A percentile compares a stretch with the other conserved stretches of the same genome.
These are phyloP conservation scores for Cardamine chenopodiifolia DNA, from an alignment of 345 rosid genomes.

Conservation along the genomic window DNA sequence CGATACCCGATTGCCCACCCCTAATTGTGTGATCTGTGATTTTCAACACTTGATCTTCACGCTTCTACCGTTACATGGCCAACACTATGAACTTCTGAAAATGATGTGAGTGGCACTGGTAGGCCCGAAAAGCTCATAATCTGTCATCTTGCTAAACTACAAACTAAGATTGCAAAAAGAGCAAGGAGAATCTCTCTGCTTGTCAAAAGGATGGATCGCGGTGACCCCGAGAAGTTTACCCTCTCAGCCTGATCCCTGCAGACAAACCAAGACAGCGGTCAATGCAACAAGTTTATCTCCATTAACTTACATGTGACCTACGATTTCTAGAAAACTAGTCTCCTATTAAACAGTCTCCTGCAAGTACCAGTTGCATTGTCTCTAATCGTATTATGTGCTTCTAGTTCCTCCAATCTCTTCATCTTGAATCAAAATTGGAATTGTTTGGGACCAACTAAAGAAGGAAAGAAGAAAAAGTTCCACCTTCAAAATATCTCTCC, in stretches of 20 bases:
- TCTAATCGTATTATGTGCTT: not conserved
- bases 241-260: conserved; percentile 84
- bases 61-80: conserved; percentile 13
- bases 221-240: conserved; percentile 59
- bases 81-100: conserved; percentile 9
- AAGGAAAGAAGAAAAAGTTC: not conserved
- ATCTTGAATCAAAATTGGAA: not conserved
- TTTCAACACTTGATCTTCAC: not conserved
- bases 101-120: not conserved
- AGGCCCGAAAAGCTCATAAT: conserved; percentile 1
- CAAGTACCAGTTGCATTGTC: not conserved
- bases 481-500: no score
- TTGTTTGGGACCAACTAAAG: not conserved
- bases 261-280: not conserved
- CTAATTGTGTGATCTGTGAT: not conserved
- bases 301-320: not conserved
- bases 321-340: not conserved
- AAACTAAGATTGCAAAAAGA: conserved; percentile 39
- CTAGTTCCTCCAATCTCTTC: not conserved
- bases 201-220: conserved; percentile 25
- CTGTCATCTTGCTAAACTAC: conserved; percentile 41
- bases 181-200: conserved; percentile 44
- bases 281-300: conserved; percentile 8
- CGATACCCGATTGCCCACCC: no score
- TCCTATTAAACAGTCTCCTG: not conserved